Conservation (phyloP, 148 eudicot species). For the Tetragonia tetragonoides region DNA sequence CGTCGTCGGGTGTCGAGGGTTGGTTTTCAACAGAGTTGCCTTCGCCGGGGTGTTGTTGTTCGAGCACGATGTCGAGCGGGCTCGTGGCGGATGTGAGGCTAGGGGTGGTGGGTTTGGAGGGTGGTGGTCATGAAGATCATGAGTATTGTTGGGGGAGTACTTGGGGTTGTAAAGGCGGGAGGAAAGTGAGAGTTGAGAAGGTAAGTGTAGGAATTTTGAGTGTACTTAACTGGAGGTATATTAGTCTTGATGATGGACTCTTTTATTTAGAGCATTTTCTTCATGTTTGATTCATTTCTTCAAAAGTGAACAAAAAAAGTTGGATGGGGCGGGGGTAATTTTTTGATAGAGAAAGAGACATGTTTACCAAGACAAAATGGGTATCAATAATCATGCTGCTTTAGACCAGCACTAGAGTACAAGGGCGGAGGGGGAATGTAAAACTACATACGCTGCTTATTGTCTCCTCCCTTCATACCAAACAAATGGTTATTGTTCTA, state of each 20-base stretch:
- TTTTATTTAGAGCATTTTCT: constrained; percentile 73
- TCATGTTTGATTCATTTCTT: constrained; percentile 8
- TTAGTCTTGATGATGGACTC: constrained; percentile 55
- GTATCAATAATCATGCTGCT: no score
- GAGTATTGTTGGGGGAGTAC: background rate
- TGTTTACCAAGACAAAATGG: no score
- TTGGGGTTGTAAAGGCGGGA: background rate
- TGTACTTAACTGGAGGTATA: constrained; percentile 61
- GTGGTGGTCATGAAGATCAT: background rate
- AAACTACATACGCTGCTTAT: no score
- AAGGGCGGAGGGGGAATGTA: no score
- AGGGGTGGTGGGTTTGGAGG: constrained; percentile 27
- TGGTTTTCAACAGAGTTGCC: constrained; percentile 82
- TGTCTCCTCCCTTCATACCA: no score
- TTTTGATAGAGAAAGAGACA: no score
- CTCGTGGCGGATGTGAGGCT: constrained; percentile 60
- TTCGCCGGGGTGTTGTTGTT: constrained; percentile 57
- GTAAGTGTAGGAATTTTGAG: constrained; percentile 67
- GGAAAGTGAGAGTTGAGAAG: constrained; percentile 36
- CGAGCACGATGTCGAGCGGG: constrained; percentile 41
- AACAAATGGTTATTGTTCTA: no score
- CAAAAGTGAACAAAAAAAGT: no score
- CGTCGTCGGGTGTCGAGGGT: constrained; percentile 42
- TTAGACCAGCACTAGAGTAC: no score
- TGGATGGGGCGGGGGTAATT: no score